Base-by-base conservation (phyloP, 1,139 yeast species). In the Geotrichum aggregatum region DNA sequence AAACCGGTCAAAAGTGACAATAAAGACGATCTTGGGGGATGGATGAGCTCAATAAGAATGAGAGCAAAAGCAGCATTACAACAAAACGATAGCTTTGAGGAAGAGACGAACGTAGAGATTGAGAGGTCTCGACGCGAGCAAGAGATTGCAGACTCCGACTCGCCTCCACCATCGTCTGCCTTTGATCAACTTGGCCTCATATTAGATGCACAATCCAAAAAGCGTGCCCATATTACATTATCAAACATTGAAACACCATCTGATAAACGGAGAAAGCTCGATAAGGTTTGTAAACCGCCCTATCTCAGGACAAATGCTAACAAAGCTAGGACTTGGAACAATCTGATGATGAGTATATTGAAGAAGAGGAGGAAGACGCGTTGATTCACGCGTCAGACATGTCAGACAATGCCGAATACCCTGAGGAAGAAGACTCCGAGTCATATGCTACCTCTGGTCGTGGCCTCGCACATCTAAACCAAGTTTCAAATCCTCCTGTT, bases 11-110 rank as follows among this genome's bases (percentile, higher is more conserved):
- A 50, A 10, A 47, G 54, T 13, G 49, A 39, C 11, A 55, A 56
- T 21, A 46, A 57, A 8, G 73, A 74, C 40, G 77, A 77, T 14
- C 59, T 80, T n/a, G 67, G 77, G 8, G 63, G 68, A 21, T 82
- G 86, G 86, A 75, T 82, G 31, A 73, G 74, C 43, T 69, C 73
- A 3, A 65, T 81, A 44, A 76, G 76, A 49, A 52, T 58, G 3
- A 70, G 79, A 52, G 79, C 79, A 3, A 64, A 69, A 48, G 47
- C 52, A 18, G 66, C 67, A 8, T 49, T 63, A 35, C 50, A 50
- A 21, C 54, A 57, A n/a, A 63, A 63, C 40, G 62, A 60, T n/a
- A 51, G 45, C 16, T 54, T 63, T 1, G 71, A 77, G 3, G 63
- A 78, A 26, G 65, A 70, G 34, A 59, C 66, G 2, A 76, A 79